Percentiles rank a stretch among this genome's conserved stretches.
phyloP scores from a whole-genome alignment of 2,329 filamentous ascomycete genomes.

The Zalaria obscura region DNA sequence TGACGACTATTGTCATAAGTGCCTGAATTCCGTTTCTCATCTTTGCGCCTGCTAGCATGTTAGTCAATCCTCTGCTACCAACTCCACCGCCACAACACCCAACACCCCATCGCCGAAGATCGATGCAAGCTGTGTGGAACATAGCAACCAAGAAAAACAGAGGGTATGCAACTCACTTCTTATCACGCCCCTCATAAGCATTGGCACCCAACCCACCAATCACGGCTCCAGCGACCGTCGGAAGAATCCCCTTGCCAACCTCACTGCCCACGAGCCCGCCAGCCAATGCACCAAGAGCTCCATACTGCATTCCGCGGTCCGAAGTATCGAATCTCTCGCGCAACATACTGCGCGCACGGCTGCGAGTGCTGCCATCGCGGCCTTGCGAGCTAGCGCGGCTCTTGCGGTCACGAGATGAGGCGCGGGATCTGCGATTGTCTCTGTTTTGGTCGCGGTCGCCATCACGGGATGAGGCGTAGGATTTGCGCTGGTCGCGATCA shows the following conservation, averaged over 20 bases:
- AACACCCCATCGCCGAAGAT: too few species aligned
- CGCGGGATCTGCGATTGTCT: not conserved
- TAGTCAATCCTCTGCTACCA: too few species aligned
- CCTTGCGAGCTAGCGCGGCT: not conserved
- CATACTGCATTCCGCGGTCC: constrained; percentile 12
- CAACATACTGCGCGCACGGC: constrained; percentile 6
- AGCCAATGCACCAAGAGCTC: constrained; percentile 14
- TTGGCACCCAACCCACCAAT: constrained; percentile 16
- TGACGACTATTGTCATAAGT: too few species aligned
- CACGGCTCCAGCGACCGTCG: constrained; percentile 12
- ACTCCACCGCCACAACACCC: too few species aligned
- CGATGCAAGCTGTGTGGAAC: too few species aligned
- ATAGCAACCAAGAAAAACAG: too few species aligned
- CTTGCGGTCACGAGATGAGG: not conserved
- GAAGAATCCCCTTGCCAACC: constrained; percentile 11
- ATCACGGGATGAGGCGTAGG: too few species aligned
- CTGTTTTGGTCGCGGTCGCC: too few species aligned
- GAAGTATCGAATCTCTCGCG: constrained; percentile 13
- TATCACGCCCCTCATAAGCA: constrained; percentile 15
- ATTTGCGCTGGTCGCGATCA: too few species aligned
- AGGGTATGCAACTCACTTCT: constrained; percentile 1
- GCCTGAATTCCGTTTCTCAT: too few species aligned
- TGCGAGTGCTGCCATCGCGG: not conserved
- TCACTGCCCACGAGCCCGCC: constrained; percentile 15
- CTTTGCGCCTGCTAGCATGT: too few species aligned